These are phyloP conservation scores for Saururus chinensis DNA, from an alignment of 164 flowering plant species.

Conservation along the genomic window DNA sequence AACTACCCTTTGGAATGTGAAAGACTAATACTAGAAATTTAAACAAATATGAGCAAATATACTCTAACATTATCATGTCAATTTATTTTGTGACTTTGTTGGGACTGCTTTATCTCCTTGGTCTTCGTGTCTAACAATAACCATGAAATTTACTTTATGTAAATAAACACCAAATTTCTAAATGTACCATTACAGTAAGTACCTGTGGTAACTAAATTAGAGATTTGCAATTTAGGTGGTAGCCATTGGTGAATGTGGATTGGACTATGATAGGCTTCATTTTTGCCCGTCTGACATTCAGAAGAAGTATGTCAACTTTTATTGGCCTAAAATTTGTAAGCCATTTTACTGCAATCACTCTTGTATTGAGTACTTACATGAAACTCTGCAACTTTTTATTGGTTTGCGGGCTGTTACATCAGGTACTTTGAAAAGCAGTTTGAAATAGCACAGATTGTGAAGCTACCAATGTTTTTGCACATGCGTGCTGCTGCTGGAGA, in stretches of 20 bases:
- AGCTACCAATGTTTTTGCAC: slow-evolving; percentile 96
- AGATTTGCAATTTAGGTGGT: slow-evolving; percentile 52
- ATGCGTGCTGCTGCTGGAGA: slow-evolving; percentile 97
- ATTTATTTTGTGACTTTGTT: too few species aligned
- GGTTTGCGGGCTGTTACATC: not conserved
- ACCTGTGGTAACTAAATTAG: not conserved
- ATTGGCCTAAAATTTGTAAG: not conserved
- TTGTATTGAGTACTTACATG: not conserved
- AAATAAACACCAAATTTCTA: too few species aligned
- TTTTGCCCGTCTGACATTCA: slow-evolving; percentile 87
- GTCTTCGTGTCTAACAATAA: not conserved
- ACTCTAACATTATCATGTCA: too few species aligned
- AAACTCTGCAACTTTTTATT: not conserved
- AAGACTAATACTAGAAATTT: too few species aligned
- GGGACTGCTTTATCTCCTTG: not conserved
- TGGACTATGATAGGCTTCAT: slow-evolving; percentile 95
- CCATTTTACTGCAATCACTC: not conserved
- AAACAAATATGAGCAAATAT: too few species aligned
- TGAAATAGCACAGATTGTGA: slow-evolving; percentile 70
- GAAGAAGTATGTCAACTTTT: slow-evolving; percentile 49
- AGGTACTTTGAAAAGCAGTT: slow-evolving; percentile 98
- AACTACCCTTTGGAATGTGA: too few species aligned
- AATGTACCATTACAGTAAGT: too few species aligned
- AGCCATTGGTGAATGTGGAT: slow-evolving; percentile 97
- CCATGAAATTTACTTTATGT: too few species aligned